Evolutionary conservation across 768 basidiomycete genomes (phyloP), one percentile per base, ranked within the genome.

Genomic region (Trametes punicea): DNA sequence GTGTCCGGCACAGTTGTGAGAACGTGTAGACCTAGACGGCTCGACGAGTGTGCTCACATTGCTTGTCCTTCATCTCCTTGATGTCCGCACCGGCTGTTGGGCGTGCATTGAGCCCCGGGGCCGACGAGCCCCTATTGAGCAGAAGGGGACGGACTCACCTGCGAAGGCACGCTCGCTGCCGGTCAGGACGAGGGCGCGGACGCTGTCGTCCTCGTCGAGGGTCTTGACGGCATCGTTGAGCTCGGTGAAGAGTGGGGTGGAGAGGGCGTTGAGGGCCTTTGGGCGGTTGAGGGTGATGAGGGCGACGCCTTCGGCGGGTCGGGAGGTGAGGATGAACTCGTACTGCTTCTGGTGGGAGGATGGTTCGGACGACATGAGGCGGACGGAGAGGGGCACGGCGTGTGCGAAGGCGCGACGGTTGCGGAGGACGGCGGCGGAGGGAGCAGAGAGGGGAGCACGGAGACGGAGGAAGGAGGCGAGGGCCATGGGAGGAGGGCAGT

Each of bases 61-160:
- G 75, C 73, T 94, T 94, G 74, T 95, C 91, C 72, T 93, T 94
- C 96, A 98, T 98, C 74, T 98, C 94, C 75, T 97, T 98, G 74
- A 99, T 98, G 72, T 99, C 96, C 20, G 96, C 96, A 2, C 96
- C 94, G 64, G 94, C 94, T 93, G 26, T 26, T 13, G 62, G 34
- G n/a, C 34, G 21, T 63, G 23, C 58, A 30, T 50, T 25, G 51
- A 42, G 21, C 39, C 13, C 6, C 7, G 7, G 49, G 7, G 11
- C 20, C 20, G n/a, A n/a, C n/a, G n/a, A n/a, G n/a, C 41, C 26
- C 11, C 21, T 3, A 41, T 18, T 8, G 25, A 23, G 13, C 25
- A 25, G 9, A 26, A 13, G 23, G 8, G 23, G 23, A 29, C 23
- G 11, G 29, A 73, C 86, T 57, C 64, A 88, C 93, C 93, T 56